Conservation (phyloP, 345 rosid species). For the Gossypium mustelinum region DNA sequence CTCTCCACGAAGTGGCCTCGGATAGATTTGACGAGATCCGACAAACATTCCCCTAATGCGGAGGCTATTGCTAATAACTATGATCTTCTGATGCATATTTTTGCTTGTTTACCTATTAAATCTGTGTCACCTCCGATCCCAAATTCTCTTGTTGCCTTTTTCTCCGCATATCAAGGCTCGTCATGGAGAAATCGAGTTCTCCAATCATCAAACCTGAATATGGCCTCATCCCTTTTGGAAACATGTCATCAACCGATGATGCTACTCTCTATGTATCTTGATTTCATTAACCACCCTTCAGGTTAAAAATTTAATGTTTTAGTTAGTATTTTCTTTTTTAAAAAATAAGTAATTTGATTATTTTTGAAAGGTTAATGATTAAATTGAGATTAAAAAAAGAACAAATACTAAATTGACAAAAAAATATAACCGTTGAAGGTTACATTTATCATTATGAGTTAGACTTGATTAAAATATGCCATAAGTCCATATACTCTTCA, state of each 20-base stretch:
- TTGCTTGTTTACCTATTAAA: constrained; percentile 24
- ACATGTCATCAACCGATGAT: neutral
- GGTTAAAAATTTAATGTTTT: neutral
- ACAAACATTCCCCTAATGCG: neutral
- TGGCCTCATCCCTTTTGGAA: neutral
- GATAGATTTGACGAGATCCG: neutral
- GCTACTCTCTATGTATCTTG: neutral
- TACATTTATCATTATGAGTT: too few species aligned
- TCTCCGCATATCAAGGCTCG: neutral
- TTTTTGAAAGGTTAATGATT: too few species aligned
- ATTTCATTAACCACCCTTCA: neutral
- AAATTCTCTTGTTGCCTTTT: neutral
- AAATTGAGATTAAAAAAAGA: too few species aligned
- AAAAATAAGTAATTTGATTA: too few species aligned
- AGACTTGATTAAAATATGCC: too few species aligned
- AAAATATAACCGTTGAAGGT: too few species aligned
- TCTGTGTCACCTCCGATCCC: constrained; percentile 21
- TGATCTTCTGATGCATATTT: constrained; percentile 25
- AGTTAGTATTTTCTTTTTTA: too few species aligned
- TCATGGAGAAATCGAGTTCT: neutral
- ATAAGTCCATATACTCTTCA: too few species aligned
- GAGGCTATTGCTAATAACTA: constrained; percentile 8
- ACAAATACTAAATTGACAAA: too few species aligned
- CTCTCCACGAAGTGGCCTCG: too few species aligned
- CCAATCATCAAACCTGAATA: neutral